These are phyloP conservation scores for Otatea glauca DNA, from an alignment of 176 grass and related monocot genomes.

Conservation along the genomic window DNA sequence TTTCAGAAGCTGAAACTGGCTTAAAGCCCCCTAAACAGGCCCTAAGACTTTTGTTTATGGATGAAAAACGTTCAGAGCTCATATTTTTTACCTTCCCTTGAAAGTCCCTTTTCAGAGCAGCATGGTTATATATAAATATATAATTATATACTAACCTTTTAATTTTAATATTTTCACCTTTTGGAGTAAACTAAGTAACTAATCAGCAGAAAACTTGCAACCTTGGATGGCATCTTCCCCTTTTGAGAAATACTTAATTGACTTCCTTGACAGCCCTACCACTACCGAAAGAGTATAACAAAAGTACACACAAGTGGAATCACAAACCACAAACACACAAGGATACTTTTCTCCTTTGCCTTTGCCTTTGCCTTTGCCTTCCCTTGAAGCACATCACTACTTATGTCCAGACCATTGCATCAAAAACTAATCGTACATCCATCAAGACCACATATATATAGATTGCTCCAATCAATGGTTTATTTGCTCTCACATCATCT, in stretches of 20 bases:
- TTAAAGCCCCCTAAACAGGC: too few relatives aligned
- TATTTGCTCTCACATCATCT: conserved; percentile 1
- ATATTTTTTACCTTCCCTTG: not conserved
- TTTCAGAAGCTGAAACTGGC: too few relatives aligned
- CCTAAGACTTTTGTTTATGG: not conserved
- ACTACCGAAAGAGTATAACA: conserved; percentile 31
- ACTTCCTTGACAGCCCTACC: conserved; percentile 32
- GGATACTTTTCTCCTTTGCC: conserved; percentile 45
- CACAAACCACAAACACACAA: conserved; percentile 16
- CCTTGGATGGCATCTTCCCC: conserved; percentile 13
- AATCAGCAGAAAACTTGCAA: conserved; percentile 1
- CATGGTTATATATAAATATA: not conserved
- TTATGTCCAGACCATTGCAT: conserved; percentile 39
- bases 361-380: conserved; percentile 26
- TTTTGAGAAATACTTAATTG: not conserved
- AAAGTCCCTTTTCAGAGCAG: not conserved
- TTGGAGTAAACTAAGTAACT: not conserved
- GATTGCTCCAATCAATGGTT: conserved; percentile 5
- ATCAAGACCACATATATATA: conserved; percentile 3
- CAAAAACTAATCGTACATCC: not conserved
- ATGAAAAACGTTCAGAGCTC: conserved; percentile 18
- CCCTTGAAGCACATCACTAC: conserved; percentile 53
- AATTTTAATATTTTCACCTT: not conserved
- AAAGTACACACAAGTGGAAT: conserved; percentile 42
- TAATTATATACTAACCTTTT: not conserved